Conservation (phyloP, 495 filamentous ascomycete species). For the Tuber aestivum region DNA sequence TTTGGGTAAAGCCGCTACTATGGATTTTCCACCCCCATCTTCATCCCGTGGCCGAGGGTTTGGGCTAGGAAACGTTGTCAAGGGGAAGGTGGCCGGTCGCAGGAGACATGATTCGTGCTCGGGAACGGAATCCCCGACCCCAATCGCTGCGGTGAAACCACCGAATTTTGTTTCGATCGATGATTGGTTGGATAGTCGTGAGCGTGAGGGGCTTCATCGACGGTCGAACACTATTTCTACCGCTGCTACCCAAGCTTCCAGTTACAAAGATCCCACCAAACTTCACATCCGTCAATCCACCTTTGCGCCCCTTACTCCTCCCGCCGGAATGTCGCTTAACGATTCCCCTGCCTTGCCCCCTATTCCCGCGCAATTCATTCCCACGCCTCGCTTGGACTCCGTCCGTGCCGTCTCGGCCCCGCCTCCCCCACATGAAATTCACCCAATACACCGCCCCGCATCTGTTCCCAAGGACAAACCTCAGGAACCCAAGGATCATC, state of each 20-base stretch:
- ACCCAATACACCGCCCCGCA: constrained; percentile 2
- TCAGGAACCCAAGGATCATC: constrained; percentile 23
- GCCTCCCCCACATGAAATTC: constrained; percentile 7
- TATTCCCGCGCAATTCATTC: constrained; percentile 18
- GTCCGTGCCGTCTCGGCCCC: background rate
- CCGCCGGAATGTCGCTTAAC: constrained; percentile 13
- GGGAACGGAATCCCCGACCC: constrained; percentile 15
- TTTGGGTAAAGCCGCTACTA: background rate
- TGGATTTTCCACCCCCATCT: background rate
- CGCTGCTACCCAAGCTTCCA: constrained; percentile 20
- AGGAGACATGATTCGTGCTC: constrained; percentile 12
- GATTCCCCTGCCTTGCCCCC: constrained; percentile 18
- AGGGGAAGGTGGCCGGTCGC: constrained; percentile 30
- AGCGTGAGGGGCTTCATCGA: constrained; percentile 35
- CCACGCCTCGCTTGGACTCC: constrained; percentile 11
- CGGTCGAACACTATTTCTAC: constrained; percentile 33
- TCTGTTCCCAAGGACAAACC: constrained; percentile 1
- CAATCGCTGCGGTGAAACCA: constrained; percentile 28
- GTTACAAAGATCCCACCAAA: constrained; percentile 21
- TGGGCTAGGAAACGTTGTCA: constrained; percentile 34
- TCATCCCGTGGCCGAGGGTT: constrained; percentile 18
- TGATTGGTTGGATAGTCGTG: constrained; percentile 37
- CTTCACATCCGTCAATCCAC: constrained; percentile 38
- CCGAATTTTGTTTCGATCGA: constrained; percentile 40
- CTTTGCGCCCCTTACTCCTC: constrained; percentile 33